Base-by-base conservation (phyloP, 768 basidiomycete species). In the Leccinum incarnatum region DNA sequence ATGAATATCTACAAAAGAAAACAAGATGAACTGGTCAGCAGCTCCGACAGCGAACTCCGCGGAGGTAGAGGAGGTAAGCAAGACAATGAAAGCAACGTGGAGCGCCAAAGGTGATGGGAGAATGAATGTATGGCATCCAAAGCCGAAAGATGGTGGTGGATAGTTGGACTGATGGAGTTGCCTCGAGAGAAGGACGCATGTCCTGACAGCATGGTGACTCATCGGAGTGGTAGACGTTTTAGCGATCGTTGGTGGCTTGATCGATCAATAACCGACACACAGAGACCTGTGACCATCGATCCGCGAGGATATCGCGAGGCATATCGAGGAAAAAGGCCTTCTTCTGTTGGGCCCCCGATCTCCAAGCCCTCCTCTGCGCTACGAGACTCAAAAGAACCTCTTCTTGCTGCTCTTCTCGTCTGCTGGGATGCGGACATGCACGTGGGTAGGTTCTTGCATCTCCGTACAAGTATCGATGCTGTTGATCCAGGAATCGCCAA, bases 401-500 rank as follows among this genome's bases (percentile, higher is more conserved):
- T 83, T 82, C 78, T 89, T 93, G 61, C 75, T 73, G 72, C 82
- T 71, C 76, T 85, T 93, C 72, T 92, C 92, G 57, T 92, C 88
- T 40, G 83, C 77, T 47, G 79, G 72, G 52, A 92, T 85, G 77
- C 87, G 88, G 69, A 88, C 83, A 73, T 95, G 93, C 52, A 76
- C 69, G 73, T 95, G 93, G 27, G 72, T 73, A 34, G 83, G 80
- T 15, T 60, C 59, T 8, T 72, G 72, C n/a, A 77, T 79, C 53
- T 50, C 67, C 23, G 88, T 86, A 71, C 94, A 96, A 21, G 86
- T 76, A 46, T 75, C 78, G 64, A 98, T 85, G 60, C 72, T 76
- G 77, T 82, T 85, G 59, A 99, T 68, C 97, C 97, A 99, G 63
- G 87, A 81, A 69, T 99, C 96, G 1, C 91, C 92, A 51, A 87